phyloP scores from a whole-genome alignment of 345 rosid genomes.

The Kernera saxatilis region DNA sequence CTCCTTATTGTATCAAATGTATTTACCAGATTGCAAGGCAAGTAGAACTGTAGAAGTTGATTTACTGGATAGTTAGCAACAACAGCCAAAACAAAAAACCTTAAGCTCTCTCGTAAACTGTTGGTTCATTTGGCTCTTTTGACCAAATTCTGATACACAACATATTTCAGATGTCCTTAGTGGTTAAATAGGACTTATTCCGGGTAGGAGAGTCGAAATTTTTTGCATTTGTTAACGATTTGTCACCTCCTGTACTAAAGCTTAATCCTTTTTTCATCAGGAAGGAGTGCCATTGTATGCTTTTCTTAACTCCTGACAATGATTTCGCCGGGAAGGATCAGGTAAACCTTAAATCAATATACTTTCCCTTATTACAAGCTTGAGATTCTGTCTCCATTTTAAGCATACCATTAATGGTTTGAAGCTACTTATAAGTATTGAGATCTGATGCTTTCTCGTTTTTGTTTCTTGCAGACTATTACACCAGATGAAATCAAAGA shows the following conservation, averaged over 20 bases:
- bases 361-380: neutral
- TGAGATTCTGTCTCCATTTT: neutral
- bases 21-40: neutral
- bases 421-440: neutral
- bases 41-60: too few species aligned
- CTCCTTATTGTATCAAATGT: neutral
- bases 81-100: neutral
- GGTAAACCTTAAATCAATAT: constrained; percentile 36
- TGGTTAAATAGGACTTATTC: neutral
- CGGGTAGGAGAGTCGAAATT: neutral
- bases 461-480: constrained; percentile 49
- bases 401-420: neutral
- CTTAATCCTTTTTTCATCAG: constrained; percentile 35
- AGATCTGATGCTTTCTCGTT: neutral
- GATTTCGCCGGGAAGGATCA: constrained; percentile 95
- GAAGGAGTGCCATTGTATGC: constrained; percentile 99
- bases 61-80: neutral
- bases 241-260: too few species aligned
- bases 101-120: neutral
- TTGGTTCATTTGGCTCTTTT: neutral
- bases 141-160: neutral
- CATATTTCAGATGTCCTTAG: neutral
- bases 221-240: neutral
- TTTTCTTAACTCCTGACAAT: constrained; percentile 90
- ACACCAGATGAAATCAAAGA: constrained; percentile 74